A percentile compares a stretch with the other conserved stretches of the same genome.
These are phyloP conservation scores for Nemania serpens DNA, from an alignment of 2,329 filamentous ascomycete species.

Conservation along the genomic window DNA sequence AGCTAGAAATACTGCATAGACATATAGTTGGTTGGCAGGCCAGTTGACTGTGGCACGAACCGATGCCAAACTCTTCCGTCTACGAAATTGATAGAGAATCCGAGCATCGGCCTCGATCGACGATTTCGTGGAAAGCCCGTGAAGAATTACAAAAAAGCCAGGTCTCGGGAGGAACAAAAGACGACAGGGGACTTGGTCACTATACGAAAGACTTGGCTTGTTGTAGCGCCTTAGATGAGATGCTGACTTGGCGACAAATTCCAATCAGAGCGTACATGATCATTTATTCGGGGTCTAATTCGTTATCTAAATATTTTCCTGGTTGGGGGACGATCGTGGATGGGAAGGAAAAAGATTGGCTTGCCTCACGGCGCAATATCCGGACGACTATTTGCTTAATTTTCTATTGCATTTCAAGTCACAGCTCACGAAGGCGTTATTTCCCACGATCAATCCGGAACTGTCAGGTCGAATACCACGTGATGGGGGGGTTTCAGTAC, in stretches of 20 bases:
- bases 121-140: neutral
- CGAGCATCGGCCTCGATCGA: neutral
- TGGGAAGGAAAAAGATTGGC: constrained; percentile 41
- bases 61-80: neutral
- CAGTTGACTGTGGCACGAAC: constrained; percentile 8
- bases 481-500: constrained; percentile 7
- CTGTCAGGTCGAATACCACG: constrained; percentile 20
- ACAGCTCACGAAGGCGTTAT: constrained; percentile 16
- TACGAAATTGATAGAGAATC: constrained; percentile 4
- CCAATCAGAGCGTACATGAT: constrained; percentile 35
- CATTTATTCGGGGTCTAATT: constrained; percentile 13
- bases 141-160: constrained; percentile 14
- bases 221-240: constrained; percentile 12
- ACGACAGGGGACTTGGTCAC: neutral
- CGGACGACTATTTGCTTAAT: constrained; percentile 30
- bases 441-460: constrained; percentile 11
- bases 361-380: constrained; percentile 44
- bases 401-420: constrained; percentile 27
- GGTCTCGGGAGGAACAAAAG: neutral
- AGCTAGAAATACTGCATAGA: constrained; percentile 22
- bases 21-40: constrained; percentile 27
- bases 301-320: constrained; percentile 22
- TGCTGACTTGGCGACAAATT: constrained; percentile 39
- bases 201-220: neutral
- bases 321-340: constrained; percentile 21